phyloP scores from a whole-genome alignment of 2,329 filamentous ascomycete genomes.

The Escovopsis sp. region DNA sequence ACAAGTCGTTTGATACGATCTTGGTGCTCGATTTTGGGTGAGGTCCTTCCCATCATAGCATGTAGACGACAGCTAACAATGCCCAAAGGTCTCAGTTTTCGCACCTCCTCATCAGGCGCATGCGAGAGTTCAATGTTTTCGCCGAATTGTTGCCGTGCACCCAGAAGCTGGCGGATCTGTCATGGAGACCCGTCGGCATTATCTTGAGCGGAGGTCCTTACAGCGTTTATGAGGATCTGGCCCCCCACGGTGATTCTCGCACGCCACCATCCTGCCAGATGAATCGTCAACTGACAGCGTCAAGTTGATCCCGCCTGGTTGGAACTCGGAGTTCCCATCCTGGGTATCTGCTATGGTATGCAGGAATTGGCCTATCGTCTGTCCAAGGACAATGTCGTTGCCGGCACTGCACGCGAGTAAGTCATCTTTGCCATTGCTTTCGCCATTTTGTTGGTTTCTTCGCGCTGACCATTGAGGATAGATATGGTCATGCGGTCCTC shows the following conservation, averaged over 20 bases:
- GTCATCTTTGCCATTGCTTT: neutral
- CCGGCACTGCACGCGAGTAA: slow-evolving; percentile 6
- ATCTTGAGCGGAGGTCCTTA: slow-evolving; percentile 40
- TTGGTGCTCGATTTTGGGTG: slow-evolving; percentile 32
- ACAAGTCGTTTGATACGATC: slow-evolving; percentile 32
- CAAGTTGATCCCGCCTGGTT: slow-evolving; percentile 70
- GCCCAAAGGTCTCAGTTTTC: slow-evolving; percentile 27
- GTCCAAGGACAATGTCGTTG: slow-evolving; percentile 42
- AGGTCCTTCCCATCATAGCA: no score
- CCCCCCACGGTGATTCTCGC: slow-evolving; percentile 31
- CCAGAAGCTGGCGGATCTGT: slow-evolving; percentile 59
- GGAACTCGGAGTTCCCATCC: slow-evolving; percentile 36
- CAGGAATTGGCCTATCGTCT: slow-evolving; percentile 52
- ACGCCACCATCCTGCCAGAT: no score
- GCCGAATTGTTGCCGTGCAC: slow-evolving; percentile 80
- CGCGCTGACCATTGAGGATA: neutral
- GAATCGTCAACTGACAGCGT: slow-evolving; percentile 8
- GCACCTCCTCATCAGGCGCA: slow-evolving; percentile 56
- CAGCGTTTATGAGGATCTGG: slow-evolving; percentile 66
- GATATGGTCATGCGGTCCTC: slow-evolving; percentile 5
- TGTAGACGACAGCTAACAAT: neutral
- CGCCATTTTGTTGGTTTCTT: neutral
- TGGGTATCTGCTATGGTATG: slow-evolving; percentile 26
- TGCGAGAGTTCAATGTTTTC: slow-evolving; percentile 54
- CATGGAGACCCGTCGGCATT: slow-evolving; percentile 70